Conservation (phyloP, 352 stramenopile species). For the Globisporangium carolinianum region DNA sequence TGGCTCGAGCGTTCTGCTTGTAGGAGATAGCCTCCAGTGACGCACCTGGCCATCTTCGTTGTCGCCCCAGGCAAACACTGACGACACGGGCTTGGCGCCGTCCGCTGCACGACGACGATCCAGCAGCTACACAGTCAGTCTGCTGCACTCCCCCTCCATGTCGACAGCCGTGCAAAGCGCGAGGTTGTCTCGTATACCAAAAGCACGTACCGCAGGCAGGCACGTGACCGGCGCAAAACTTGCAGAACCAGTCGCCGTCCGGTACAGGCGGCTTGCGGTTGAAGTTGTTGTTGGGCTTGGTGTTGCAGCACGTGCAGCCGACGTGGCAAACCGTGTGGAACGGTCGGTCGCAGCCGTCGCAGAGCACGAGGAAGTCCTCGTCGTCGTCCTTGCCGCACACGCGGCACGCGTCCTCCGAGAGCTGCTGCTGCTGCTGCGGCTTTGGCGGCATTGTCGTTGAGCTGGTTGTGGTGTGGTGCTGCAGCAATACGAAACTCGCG, state of each 20-base stretch:
- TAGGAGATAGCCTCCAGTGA: not conserved
- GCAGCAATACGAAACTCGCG: too few relatives aligned
- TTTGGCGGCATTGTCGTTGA: constrained; percentile 6
- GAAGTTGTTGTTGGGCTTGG: constrained; percentile 75
- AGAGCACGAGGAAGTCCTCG: constrained; percentile 74
- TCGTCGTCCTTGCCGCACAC: constrained; percentile 72
- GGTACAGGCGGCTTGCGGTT: constrained; percentile 65
- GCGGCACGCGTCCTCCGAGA: constrained; percentile 71
- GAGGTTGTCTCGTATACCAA: not conserved
- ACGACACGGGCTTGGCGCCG: constrained; percentile 34
- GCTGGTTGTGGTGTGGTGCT: too few relatives aligned
- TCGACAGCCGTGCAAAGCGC: not conserved
- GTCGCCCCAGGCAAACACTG: constrained; percentile 66
- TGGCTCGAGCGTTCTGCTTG: not conserved
- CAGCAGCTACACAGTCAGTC: constrained; percentile 15
- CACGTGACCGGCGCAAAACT: constrained; percentile 67
- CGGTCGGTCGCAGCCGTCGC: constrained; percentile 67
- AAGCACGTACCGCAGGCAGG: constrained; percentile 30
- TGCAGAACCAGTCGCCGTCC: constrained; percentile 84
- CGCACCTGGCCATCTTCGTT: constrained; percentile 76
- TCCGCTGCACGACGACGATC: constrained; percentile 4
- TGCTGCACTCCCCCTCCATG: not conserved
- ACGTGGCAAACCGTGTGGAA: constrained; percentile 73
- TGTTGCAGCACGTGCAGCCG: constrained; percentile 70
- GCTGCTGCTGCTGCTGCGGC: constrained; percentile 11